phyloP scores from a whole-genome alignment of 306 rosid genomes.

The Vigna angularis region DNA sequence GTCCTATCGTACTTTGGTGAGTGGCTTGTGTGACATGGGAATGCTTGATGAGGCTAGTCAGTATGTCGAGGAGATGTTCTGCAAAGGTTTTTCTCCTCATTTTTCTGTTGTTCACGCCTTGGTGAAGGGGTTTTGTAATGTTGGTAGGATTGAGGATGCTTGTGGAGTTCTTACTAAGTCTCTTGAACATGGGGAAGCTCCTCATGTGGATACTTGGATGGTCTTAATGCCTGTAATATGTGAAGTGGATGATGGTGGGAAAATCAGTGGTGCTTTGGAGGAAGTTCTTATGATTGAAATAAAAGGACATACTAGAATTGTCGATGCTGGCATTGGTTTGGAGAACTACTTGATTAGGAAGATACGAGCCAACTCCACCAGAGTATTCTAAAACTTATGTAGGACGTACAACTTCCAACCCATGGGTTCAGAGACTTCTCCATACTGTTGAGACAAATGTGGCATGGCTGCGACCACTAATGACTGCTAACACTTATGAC shows the following conservation, averaged over 20 bases:
- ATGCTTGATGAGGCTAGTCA: constrained; percentile 72
- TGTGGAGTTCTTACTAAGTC: constrained; percentile 59
- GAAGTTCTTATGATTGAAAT: constrained; percentile 63
- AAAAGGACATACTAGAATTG: constrained; percentile 60
- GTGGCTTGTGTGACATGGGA: constrained; percentile 71
- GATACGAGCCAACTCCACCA: constrained; percentile 51
- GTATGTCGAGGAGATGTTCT: constrained; percentile 64
- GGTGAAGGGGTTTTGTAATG: constrained; percentile 69
- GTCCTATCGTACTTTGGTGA: constrained; percentile 72
- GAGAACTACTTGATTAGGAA: constrained; percentile 69
- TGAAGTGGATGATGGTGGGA: constrained; percentile 60
- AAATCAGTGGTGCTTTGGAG: constrained; percentile 48
- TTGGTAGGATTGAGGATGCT: constrained; percentile 82
- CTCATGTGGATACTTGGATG: constrained; percentile 74
- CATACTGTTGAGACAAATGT: constrained; percentile 89
- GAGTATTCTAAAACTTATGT: constrained; percentile 36
- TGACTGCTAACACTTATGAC: constrained; percentile 90
- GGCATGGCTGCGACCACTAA: constrained; percentile 88
- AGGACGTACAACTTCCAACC: constrained; percentile 43
- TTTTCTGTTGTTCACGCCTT: constrained; percentile 68
- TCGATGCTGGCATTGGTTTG: constrained; percentile 70
- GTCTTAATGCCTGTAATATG: constrained; percentile 61
- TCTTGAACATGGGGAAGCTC: constrained; percentile 68
- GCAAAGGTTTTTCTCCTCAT: constrained; percentile 75
- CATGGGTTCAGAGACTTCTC: constrained; percentile 97